Base-by-base conservation (phyloP, 805 yeast species). In the Candida caryicola region DNA sequence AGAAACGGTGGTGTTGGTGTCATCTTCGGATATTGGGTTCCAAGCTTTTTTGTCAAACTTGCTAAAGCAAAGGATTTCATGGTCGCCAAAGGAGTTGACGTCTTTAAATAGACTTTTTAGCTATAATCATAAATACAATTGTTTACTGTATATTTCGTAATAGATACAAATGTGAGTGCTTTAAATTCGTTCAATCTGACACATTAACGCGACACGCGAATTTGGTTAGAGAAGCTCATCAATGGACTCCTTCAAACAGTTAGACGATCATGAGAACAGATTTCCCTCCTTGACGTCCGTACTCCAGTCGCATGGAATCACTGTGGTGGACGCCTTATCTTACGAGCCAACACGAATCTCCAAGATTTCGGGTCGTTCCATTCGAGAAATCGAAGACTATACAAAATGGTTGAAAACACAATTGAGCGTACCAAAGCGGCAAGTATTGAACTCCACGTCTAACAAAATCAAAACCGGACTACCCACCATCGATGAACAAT, bases 1-100 rank as follows among this genome's bases (percentile, higher is more conserved):
- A 57, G 49, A 29, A 43, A 50, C 2, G 65, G 64, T n/a, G 72
- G 71, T 25, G 64, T 64, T 26, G 70, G 68, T 12, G 28, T 51
- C 12, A 17, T 51, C 0, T 62, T 47, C 40, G 70, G 70, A 8
- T 52, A 49, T 41, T 18, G 41, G 2, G 37, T 52, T 13, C 69
- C 71, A 1, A 57, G 37, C 27, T 62, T 64, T 36, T 12, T 63
- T 5, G 62, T 62, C 10, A 39, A 42, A 34, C 6, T 45, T 16
- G 9, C 54, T 29, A 66, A 66, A 43, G 34, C 60, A 3, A 60
- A 49, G 37, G 58, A 55, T 34, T 66, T 33, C 31, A 45, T 60
- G 52, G 37, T 62, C 26, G 44, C 54, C 18, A n/a, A n/a, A n/a
- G n/a, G n/a, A n/a, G n/a, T n/a, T n/a, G n/a, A n/a, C n/a, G n/a